Evolutionary conservation across 164 flowering plant genomes (phyloP).

Genomic region (Stephania japonica): DNA sequence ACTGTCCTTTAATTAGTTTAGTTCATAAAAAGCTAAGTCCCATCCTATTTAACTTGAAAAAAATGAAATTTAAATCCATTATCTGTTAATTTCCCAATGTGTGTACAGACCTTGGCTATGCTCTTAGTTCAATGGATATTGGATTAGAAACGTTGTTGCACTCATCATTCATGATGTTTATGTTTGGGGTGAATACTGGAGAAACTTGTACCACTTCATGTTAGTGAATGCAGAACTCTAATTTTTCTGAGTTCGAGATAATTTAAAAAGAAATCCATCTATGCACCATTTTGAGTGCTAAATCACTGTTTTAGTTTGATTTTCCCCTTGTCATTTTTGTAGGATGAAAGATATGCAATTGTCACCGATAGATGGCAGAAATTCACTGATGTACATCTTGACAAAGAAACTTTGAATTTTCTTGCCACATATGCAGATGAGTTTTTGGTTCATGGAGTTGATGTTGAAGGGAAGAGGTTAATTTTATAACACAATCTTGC

Average conservation of each 20-base stretch:
- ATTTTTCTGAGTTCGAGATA: not conserved
- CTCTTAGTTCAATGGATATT: not conserved
- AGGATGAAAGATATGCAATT: conserved; percentile 79
- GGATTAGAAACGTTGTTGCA: not conserved
- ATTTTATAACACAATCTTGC: conserved; percentile 1
- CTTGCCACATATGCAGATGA: conserved; percentile 82
- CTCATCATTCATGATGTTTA: not conserved
- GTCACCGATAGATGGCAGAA: conserved; percentile 99
- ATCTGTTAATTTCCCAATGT: not conserved
- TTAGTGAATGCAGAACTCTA: not conserved
- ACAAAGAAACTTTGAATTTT: conserved; percentile 50
- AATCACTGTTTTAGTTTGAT: not conserved
- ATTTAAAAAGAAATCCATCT: not conserved
- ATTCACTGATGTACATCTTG: conserved; percentile 76
- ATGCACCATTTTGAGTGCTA: not conserved
- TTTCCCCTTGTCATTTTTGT: conserved; percentile 12
- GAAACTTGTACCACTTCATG: not conserved
- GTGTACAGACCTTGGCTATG: not conserved
- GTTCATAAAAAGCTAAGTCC: not conserved
- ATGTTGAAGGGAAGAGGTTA: conserved; percentile 97
- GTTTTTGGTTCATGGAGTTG: conserved; percentile 95
- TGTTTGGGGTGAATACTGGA: not conserved
- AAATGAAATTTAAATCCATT: not conserved
- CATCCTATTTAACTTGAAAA: not conserved
- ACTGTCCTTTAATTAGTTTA: not conserved